phyloP scores from a whole-genome alignment of 495 filamentous ascomycete species.

The Podospora comata region DNA sequence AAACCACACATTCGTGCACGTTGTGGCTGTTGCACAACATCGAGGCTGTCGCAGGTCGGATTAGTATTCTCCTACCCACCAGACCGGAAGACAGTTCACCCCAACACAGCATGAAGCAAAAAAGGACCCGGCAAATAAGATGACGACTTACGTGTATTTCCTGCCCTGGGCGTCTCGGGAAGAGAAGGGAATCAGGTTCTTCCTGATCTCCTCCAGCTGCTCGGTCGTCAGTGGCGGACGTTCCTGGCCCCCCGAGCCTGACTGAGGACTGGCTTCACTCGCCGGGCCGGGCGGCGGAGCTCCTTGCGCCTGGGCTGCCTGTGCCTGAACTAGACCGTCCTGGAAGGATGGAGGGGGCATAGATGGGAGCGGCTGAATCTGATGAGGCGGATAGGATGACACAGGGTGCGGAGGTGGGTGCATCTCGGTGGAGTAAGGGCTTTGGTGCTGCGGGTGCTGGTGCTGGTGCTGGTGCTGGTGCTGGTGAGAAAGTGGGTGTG shows the following conservation, averaged over 20 bases:
- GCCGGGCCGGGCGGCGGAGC: conserved; percentile 23
- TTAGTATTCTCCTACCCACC: conserved; percentile 19
- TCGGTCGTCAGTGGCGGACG: conserved; percentile 29
- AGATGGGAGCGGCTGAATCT: conserved; percentile 31
- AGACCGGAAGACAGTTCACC: background rate
- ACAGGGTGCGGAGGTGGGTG: conserved; percentile 20
- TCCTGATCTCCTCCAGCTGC: conserved; percentile 28
- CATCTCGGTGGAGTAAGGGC: conserved; percentile 17
- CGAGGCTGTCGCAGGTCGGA: conserved; percentile 52
- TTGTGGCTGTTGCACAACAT: conserved; percentile 87
- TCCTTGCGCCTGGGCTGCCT: conserved; percentile 20
- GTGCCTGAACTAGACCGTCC: conserved; percentile 18
- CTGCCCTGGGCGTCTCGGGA: conserved; percentile 28
- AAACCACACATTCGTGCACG: conserved; percentile 98
- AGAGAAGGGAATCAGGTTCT: conserved; percentile 33
- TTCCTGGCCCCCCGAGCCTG: conserved; percentile 20
- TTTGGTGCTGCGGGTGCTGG: background rate
- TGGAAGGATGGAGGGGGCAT: conserved; percentile 31
- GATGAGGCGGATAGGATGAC: conserved; percentile 19
- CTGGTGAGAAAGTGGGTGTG: background rate
- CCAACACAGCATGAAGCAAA: background rate
- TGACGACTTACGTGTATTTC: conserved; percentile 30
- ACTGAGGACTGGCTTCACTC: conserved; percentile 20
- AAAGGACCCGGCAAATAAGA: background rate
- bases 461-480: background rate